Conservation (phyloP, 2,329 filamentous ascomycete genomes). For the Colletotrichum magnum region DNA sequence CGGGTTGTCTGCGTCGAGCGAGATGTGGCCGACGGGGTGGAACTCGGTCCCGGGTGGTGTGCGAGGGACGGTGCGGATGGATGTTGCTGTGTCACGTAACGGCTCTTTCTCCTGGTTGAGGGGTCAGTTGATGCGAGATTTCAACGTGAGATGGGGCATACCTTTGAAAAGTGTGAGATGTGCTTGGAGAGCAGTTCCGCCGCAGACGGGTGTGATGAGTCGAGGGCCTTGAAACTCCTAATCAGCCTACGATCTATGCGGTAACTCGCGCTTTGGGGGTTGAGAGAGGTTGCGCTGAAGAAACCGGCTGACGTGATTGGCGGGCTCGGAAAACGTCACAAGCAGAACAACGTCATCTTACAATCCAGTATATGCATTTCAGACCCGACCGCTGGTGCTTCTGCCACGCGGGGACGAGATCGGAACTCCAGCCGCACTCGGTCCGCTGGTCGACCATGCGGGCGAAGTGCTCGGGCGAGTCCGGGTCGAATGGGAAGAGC, state of each 20-base stretch:
- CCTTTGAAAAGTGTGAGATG: slow-evolving; percentile 41
- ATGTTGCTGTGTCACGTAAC: slow-evolving; percentile 38
- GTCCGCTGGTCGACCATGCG: slow-evolving; percentile 44
- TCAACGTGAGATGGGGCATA: too few relatives aligned
- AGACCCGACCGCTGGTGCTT: slow-evolving; percentile 40
- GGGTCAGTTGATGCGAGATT: slow-evolving; percentile 18
- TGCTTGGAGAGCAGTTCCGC: slow-evolving; percentile 44
- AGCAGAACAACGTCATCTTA: slow-evolving; percentile 9
- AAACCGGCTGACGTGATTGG: too few relatives aligned
- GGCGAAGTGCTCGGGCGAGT: slow-evolving; percentile 43
- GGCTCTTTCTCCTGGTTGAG: slow-evolving; percentile 40
- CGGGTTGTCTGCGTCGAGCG: slow-evolving; percentile 44
- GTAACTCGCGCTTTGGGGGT: too few relatives aligned
- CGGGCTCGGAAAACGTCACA: too few relatives aligned
- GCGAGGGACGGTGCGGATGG: slow-evolving; percentile 20
- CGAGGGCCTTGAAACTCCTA: too few relatives aligned
- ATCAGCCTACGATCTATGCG: too few relatives aligned
- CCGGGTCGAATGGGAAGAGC: slow-evolving; percentile 47
- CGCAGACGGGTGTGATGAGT: slow-evolving; percentile 24
- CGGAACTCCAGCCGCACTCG: slow-evolving; percentile 45
- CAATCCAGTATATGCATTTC: slow-evolving; percentile 44
- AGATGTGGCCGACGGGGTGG: slow-evolving; percentile 50
- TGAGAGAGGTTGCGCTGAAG: too few relatives aligned
- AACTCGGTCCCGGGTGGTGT: slow-evolving; percentile 40
- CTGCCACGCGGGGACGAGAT: slow-evolving; percentile 43